Evolutionary conservation across 257 asterid species (phyloP).

Genomic region (Nicotiana attenuata): DNA sequence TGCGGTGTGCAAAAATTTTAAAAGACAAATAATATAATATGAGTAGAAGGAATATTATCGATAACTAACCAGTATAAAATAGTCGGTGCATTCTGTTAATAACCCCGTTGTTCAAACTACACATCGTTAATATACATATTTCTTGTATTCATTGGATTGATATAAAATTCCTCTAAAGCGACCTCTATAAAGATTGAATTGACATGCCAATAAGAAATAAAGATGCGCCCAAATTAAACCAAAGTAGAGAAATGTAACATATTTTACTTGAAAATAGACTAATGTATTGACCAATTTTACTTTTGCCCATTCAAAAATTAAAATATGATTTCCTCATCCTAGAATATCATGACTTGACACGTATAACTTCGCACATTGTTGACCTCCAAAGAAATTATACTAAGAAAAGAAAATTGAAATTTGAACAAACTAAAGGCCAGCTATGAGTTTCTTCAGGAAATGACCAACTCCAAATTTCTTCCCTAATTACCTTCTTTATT

Average conservation of each 20-base stretch:
- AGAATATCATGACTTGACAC: neutral
- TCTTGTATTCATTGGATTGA: no score
- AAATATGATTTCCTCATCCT: neutral
- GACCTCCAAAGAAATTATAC: neutral
- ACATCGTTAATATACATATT: no score
- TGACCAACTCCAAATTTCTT: neutral
- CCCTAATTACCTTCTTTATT: neutral
- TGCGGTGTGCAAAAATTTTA: neutral
- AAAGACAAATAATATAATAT: neutral
- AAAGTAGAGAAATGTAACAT: neutral
- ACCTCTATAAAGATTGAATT: no score
- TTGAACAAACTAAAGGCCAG: neutral
- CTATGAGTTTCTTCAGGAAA: neutral
- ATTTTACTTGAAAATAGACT: neutral
- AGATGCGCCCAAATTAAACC: neutral
- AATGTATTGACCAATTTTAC: neutral
- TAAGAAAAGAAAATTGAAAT: no score
- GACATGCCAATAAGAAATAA: neutral
- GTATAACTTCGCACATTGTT: no score
- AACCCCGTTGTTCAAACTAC: neutral
- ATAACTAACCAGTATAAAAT: no score
- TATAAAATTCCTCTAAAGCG: no score
- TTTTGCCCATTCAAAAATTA: neutral
- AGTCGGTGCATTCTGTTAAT: neutral
- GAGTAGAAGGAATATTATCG: neutral